Base-by-base conservation (phyloP, 768 basidiomycete genomes). In the Leucocoprinus birnbaumii region DNA sequence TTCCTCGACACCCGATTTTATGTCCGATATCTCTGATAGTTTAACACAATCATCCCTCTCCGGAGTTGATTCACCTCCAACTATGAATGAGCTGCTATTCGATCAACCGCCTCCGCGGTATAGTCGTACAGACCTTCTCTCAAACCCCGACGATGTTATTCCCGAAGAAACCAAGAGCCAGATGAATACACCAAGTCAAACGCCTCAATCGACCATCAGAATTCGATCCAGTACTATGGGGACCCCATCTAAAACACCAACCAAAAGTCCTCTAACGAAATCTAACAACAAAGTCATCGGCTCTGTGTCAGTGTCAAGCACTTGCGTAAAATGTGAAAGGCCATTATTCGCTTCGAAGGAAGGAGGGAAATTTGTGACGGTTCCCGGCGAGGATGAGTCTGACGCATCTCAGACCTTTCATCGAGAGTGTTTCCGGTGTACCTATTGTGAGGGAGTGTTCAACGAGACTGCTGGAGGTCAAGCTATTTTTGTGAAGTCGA, bases 391-490 rank as follows among this genome's bases (percentile, higher is more conserved):
- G 13, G 70, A 72, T 42, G 75, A 70, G 26, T 73, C 73, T 16
- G 40, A 49, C 8, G 69, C 72, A 21, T 77, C 83, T n/a, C 78
- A 79, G 65, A 76, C 78, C 19, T 93, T 88, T 62, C 91, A 94
- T 60, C 75, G 80, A 2, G 78, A 83, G 41, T 94, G 91, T 65
- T 92, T 94, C 68, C 82, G 78, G 50, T 94, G 91, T 62, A 72
- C 67, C 19, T 71, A 86, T 19, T 94, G 91, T 61, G 72, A 81
- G 42, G 77, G 79, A 16, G 63, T 74, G 8, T 90, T 94, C 61
- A 80, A 79, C 58, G 87, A 87, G 63, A 73, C n/a, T n/a, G 71
- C 34, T 70, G 71, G 47, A 78, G 87, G 87, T 1, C 80, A 85
- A 58, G 83, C 88, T 8, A 73, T 83, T n/a, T 93, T 89, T 68